A percentile compares a stretch with the other conserved stretches of the same genome.
These are phyloP conservation scores for Russula sp. DNA, from an alignment of 768 basidiomycete species.

Conservation along the genomic window DNA sequence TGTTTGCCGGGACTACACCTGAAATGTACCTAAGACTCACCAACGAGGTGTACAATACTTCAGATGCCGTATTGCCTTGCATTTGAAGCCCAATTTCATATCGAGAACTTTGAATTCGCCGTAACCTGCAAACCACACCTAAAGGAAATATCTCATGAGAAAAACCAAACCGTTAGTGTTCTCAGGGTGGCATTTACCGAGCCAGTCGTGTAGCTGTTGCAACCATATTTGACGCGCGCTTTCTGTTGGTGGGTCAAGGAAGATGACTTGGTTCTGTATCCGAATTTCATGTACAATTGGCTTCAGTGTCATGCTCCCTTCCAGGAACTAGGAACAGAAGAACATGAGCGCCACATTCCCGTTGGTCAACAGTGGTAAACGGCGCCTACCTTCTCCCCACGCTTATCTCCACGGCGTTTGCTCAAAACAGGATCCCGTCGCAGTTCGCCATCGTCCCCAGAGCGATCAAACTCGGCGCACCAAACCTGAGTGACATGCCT, in stretches of 20 bases:
- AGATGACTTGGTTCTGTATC: slow-evolving; percentile 99
- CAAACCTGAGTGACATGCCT: slow-evolving; percentile 77
- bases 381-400: slow-evolving; percentile 67
- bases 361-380: background rate
- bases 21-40: slow-evolving; percentile 46
- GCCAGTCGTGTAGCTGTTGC: slow-evolving; percentile 83
- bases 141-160: slow-evolving; percentile 4
- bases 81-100: slow-evolving; percentile 97
- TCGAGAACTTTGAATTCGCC: slow-evolving; percentile 88
- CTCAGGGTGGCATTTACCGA: slow-evolving; percentile 48
- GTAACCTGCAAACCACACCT: slow-evolving; percentile 86
- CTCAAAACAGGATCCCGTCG: slow-evolving; percentile 51
- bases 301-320: slow-evolving; percentile 71
- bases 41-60: slow-evolving; percentile 79
- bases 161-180: background rate
- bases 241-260: slow-evolving; percentile 97
- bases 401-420: slow-evolving; percentile 70
- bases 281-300: slow-evolving; percentile 94
- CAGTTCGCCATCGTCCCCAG: slow-evolving; percentile 61
- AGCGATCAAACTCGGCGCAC: slow-evolving; percentile 82
- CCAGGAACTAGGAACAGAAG: slow-evolving; percentile 50
- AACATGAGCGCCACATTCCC: background rate
- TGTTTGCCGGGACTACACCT: slow-evolving; percentile 24
- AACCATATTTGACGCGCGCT: slow-evolving; percentile 89
- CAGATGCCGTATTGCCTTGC: slow-evolving; percentile 60